Evolutionary conservation across 768 basidiomycete genomes (phyloP).

Genomic region (Calocybe indica): DNA sequence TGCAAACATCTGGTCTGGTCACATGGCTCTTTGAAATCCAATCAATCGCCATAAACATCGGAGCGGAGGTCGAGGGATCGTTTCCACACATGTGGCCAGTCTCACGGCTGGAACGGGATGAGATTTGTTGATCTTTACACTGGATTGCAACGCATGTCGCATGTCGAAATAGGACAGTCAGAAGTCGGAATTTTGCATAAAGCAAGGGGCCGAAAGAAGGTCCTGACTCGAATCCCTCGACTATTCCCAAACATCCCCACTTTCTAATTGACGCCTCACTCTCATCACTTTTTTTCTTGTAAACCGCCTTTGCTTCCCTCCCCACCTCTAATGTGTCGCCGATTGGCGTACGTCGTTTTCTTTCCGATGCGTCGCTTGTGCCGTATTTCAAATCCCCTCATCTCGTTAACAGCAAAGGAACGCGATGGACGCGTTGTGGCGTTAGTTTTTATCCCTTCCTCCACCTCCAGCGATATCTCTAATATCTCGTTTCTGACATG

Average conservation of each 20-base stretch:
- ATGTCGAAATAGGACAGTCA: constrained; percentile 10
- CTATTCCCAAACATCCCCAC: too few relatives aligned
- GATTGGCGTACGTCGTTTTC: constrained; percentile 57
- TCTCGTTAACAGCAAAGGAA: constrained; percentile 56
- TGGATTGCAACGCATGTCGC: constrained; percentile 10
- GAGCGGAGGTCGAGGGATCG: constrained; percentile 24
- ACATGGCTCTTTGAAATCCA: constrained; percentile 19
- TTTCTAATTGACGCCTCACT: background rate
- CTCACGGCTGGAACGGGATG: constrained; percentile 21
- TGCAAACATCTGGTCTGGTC: constrained; percentile 16
- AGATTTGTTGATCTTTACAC: too few relatives aligned
- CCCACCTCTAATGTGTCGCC: constrained; percentile 54
- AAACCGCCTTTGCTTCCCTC: background rate
- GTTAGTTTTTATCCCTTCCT: constrained; percentile 30
- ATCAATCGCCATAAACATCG: constrained; percentile 27
- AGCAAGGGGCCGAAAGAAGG: too few relatives aligned
- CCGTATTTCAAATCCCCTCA: constrained; percentile 8
- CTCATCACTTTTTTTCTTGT: constrained; percentile 1
- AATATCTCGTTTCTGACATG: background rate
- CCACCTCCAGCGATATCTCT: background rate
- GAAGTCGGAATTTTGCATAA: too few relatives aligned
- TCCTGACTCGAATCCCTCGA: too few relatives aligned
- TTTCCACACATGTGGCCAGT: constrained; percentile 27
- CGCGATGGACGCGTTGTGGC: constrained; percentile 66
- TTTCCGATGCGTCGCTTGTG: background rate